Conservation (phyloP, 345 rosid species). For the Lepidium sativum region DNA sequence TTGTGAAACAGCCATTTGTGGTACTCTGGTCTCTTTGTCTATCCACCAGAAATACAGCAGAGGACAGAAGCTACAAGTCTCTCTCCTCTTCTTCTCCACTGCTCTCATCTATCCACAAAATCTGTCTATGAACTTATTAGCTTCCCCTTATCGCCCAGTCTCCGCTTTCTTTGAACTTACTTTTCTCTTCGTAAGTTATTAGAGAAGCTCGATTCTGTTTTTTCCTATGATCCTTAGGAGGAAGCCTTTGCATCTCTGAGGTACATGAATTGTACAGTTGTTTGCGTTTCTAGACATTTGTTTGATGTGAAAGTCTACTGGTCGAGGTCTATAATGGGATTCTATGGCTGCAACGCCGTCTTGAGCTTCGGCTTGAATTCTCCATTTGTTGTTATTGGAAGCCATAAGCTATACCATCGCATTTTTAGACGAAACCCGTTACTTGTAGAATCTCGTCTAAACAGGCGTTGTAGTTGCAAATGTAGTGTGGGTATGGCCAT, state of each 20-base stretch:
- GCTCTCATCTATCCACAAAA: not conserved
- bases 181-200: not conserved
- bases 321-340: constrained; percentile 20
- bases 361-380: constrained; percentile 8
- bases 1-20: not conserved
- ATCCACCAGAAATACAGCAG: not conserved
- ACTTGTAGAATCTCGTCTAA: not conserved
- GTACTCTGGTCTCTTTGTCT: not conserved
- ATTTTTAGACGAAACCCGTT: constrained; percentile 2
- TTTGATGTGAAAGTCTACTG: not conserved
- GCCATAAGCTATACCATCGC: constrained; percentile 12
- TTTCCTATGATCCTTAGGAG: not conserved
- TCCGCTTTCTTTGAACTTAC: not conserved
- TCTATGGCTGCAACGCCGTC: constrained; percentile 18
- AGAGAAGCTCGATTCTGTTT: not conserved
- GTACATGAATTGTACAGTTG: not conserved
- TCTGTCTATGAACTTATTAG: not conserved
- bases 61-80: not conserved
- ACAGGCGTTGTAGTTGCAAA: constrained; percentile 5
- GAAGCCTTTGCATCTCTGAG: not conserved
- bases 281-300: not conserved
- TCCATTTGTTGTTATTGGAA: constrained; percentile 2
- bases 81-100: not conserved
- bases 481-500: constrained; percentile 9
- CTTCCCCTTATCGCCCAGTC: not conserved